Conservation (phyloP, 139 green algal genomes). For the Tetraselmis chui region DNA sequence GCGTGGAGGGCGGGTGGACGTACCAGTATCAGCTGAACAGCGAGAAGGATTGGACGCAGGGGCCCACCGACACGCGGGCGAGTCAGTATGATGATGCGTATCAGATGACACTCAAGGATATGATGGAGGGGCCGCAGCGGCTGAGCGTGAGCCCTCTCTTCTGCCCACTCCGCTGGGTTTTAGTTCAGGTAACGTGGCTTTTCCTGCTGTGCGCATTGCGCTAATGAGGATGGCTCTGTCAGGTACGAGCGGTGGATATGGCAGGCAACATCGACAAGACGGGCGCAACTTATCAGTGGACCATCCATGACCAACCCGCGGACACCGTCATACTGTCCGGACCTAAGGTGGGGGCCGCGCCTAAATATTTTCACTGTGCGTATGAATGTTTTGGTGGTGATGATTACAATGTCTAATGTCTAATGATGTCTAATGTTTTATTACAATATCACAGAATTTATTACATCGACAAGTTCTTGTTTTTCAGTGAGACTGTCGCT, state of each 20-base stretch:
- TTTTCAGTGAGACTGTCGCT: too few relatives aligned
- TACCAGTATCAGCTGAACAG: neutral
- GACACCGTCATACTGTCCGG: constrained; percentile 1
- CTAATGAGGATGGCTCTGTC: too few relatives aligned
- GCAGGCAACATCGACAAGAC: neutral
- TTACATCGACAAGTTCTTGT: too few relatives aligned
- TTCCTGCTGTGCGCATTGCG: too few relatives aligned
- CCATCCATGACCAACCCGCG: constrained; percentile 2
- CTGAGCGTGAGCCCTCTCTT: neutral
- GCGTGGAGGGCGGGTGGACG: neutral
- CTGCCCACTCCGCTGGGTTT: too few relatives aligned
- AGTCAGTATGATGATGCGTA: neutral
- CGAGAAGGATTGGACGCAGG: neutral
- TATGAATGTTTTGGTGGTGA: too few relatives aligned
- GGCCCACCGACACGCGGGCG: neutral
- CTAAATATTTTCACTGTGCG: too few relatives aligned
- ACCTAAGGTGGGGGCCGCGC: neutral
- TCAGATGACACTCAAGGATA: neutral
- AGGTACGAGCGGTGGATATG: neutral
- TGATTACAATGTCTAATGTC: too few relatives aligned
- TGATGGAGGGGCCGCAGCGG: neutral
- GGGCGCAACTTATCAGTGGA: neutral
- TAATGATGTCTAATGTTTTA: too few relatives aligned
- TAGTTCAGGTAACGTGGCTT: too few relatives aligned
- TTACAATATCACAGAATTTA: too few relatives aligned